These are phyloP conservation scores for Daldinia sp. DNA, from an alignment of 2,329 filamentous ascomycete genomes.

Conservation along the genomic window DNA sequence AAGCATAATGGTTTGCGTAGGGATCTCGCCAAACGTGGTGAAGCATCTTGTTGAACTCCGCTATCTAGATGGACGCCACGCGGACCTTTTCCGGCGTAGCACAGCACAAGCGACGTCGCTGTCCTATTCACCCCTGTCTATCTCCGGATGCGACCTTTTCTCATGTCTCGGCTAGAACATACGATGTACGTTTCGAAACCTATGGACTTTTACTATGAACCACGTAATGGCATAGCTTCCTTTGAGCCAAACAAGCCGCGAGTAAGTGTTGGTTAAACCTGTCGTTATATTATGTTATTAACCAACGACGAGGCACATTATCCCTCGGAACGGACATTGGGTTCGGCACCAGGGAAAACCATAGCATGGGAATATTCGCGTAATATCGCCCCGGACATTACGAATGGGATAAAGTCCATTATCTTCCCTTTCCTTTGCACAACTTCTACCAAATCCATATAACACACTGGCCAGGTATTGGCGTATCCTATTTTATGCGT, in stretches of 20 bases:
- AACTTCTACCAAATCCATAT: not conserved
- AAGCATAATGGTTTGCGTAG: not conserved
- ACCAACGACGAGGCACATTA: not conserved
- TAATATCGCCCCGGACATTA: not conserved
- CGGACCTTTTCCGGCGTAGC: not conserved
- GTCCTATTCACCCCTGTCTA: not conserved
- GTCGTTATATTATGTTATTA: not conserved
- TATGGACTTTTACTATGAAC: not conserved
- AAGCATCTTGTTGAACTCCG: not conserved
- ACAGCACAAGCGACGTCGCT: not conserved
- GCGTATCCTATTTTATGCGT: not conserved
- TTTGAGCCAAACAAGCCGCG: not conserved
- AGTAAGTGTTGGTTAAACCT: not conserved
- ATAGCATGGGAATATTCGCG: not conserved
- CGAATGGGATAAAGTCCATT: not conserved
- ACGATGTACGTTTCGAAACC: not conserved
- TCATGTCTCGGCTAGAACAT: not conserved
- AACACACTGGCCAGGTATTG: not conserved
- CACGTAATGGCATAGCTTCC: not conserved
- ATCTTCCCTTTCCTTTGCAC: not conserved
- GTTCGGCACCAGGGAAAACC: no score
- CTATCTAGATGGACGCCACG: not conserved
- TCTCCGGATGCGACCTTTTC: not conserved
- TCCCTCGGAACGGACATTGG: no score
- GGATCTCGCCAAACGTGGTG: not conserved